Evolutionary conservation across 2,329 filamentous ascomycete genomes (phyloP), one percentile per base, ranked within the genome.

Genomic region (Apiospora koreana): DNA sequence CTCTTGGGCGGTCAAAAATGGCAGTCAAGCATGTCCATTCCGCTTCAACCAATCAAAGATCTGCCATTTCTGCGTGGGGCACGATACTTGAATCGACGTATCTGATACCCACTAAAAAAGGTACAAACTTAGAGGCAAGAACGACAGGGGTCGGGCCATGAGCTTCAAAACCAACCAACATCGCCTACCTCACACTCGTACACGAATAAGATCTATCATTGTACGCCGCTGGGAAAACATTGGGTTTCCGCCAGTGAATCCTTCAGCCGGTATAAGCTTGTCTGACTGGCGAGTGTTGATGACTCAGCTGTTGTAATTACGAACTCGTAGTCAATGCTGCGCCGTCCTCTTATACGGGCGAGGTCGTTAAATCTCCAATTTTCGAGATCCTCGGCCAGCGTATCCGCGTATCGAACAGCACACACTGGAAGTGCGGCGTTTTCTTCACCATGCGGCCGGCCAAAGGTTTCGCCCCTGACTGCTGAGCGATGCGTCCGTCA

Each of bases 241-340:
- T 21, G 25, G 7, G 18, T 8, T 6, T 21, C 1, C 5, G 38
- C 6, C 16, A 9, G 14, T 1, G 25, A 21, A 28, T 7, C 50
- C 12, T 35, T 8, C 16, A 35, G 18, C 18, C 28, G 7, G 18
- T 2, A 2, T 8, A 35, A 35, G 18, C 25, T 54, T 23, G 21
- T 18, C 28, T 62, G 31, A 18, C 31, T 38, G 18, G 50, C 10
- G 9, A n/a, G 31, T 38, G 54, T 38, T 62, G 54, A 38, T 38
- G 31, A 62, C 31, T n/a, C 31, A n/a, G 54, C 31, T 12, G 31
- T n/a, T 62, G 54, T 62, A n/a, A 38, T n/a, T 18, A 28, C 50
- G 50, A 58, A 65, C 35, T 25, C 35, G 18, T 21, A 45, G 70
- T 65, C 70, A 71, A 71, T 71, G 70, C 68, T 71, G 66, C 50